These are phyloP conservation scores for Fusarium sp. DNA, from an alignment of 2,329 filamentous ascomycete species.

Conservation along the genomic window DNA sequence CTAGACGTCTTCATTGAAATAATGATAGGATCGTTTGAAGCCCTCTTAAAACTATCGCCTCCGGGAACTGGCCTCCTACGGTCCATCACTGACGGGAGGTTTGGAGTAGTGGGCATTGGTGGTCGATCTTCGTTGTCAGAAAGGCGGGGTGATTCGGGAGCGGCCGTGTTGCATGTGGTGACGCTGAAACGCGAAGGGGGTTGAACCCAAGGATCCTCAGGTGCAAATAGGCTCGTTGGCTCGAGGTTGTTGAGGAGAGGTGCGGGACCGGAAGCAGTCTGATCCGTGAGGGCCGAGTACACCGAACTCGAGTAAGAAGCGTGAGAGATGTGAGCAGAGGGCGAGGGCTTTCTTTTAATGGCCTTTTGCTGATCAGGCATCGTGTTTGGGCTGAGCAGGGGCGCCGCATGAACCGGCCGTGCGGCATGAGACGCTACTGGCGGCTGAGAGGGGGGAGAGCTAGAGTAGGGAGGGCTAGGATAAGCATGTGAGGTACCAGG, in stretches of 20 bases:
- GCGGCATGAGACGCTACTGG: conserved; percentile 14
- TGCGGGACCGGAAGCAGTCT: conserved; percentile 27
- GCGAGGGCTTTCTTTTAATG: conserved; percentile 61
- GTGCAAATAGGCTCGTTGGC: conserved; percentile 28
- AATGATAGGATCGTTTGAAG: conserved; percentile 43
- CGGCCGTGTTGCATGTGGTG: conserved; percentile 70
- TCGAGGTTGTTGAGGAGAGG: conserved; percentile 24
- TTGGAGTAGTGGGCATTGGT: conserved; percentile 41
- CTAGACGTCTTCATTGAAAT: conserved; percentile 47
- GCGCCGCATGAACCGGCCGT: conserved; percentile 35
- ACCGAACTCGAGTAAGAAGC: conserved; percentile 52
- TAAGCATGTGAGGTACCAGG: conserved; percentile 43
- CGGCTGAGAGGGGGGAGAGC: conserved; percentile 36
- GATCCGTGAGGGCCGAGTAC: conserved; percentile 49
- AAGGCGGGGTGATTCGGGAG: conserved; percentile 44
- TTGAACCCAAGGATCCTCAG: conserved; percentile 59
- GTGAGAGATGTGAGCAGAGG: conserved; percentile 46
- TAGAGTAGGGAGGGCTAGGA: conserved; percentile 52
- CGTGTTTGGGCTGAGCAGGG: conserved; percentile 37
- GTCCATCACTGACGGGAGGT: conserved; percentile 13
- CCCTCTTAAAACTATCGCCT: conserved; percentile 35
- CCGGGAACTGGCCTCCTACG: conserved; percentile 25
- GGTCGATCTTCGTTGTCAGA: conserved; percentile 42
- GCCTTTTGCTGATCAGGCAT: conserved; percentile 51
- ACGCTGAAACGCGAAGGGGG: conserved; percentile 73